Evolutionary conservation across 2,329 filamentous ascomycete genomes (phyloP), one percentile per base, ranked within the genome.

Genomic region (Ascochyta rabiei): DNA sequence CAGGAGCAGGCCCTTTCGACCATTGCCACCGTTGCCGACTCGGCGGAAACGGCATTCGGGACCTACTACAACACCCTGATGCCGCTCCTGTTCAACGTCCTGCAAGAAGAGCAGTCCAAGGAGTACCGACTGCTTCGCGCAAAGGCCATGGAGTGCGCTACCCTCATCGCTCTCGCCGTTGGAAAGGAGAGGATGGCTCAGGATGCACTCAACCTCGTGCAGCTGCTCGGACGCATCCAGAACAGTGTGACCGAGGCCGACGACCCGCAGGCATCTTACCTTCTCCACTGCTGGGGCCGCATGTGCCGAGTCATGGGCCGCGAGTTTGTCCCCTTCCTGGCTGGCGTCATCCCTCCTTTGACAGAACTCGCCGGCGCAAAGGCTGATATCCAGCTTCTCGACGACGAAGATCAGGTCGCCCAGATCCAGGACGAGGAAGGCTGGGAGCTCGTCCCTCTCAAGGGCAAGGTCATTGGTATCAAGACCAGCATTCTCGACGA

Each of bases 131-230:
- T 98, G 41, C 84, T 99, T 34, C 86, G 93, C 54, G 95, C 95
- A 44, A 99, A 99, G 81, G 95, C 95, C 3, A 99, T 99, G 95
- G 95, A 99, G 77, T 99, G 95, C 72, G 93, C 95, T 16, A 99
- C 95, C 7, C 81, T 99, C 38, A 99, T 99, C 69, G 91, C 95
- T 28, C 81, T 99, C 48, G 95, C 95, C 26, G 95, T 99, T 57
- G 95, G 95, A 47, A 95, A 96, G 76, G 90, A 96, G 66, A 89
- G 90, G 59, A 91, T 99, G 76, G 93, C 91, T 9, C 83, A 85
- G 61, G 93, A 99, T 77, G 93, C 93, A 4, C 83, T 95, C 78
- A 89, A 87, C 37, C 82, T 99, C 35, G 93, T 98, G 18, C 88
- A 96, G 67, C 83, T 97, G 19, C 83, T 99, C 47, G 93, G 90